These are phyloP conservation scores for Paramecium octaurelia DNA, from an alignment of 73 alveolate genomes.

Conservation along the genomic window DNA sequence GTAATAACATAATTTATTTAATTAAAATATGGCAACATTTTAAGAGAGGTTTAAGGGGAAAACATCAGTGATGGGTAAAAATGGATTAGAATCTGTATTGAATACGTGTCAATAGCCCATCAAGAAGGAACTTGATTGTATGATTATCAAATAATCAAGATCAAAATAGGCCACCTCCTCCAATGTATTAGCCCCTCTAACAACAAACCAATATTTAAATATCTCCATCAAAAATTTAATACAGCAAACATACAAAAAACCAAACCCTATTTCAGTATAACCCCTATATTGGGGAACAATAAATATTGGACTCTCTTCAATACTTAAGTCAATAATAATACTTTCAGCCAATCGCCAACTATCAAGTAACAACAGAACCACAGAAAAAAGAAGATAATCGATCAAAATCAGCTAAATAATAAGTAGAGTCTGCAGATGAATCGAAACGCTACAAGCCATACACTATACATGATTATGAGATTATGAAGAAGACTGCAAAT, in stretches of 20 bases:
- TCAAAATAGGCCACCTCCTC: not conserved
- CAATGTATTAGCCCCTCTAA: not conserved
- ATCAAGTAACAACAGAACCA: not conserved
- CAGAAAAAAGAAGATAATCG: not conserved
- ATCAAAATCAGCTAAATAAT: constrained; percentile 22
- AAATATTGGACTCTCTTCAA: not conserved
- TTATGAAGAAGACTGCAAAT: constrained; percentile 69
- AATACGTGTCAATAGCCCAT: not conserved
- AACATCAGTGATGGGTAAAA: constrained; percentile 28
- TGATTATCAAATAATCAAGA: not conserved
- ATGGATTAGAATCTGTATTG: constrained; percentile 31
- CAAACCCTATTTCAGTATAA: not conserved
- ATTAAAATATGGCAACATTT: not conserved
- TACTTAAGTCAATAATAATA: not conserved
- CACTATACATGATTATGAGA: constrained; percentile 86
- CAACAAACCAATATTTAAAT: not conserved
- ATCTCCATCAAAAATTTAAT: not conserved
- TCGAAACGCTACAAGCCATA: constrained; percentile 75
- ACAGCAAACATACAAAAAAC: not conserved
- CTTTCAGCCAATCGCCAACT: not conserved
- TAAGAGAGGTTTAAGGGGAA: constrained; percentile 41
- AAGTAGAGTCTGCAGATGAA: not conserved
- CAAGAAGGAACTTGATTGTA: not conserved
- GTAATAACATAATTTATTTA: not conserved
- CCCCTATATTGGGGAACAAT: not conserved